phyloP scores from a whole-genome alignment of 2,329 filamentous ascomycete genomes.

The Xylariales sp. region DNA sequence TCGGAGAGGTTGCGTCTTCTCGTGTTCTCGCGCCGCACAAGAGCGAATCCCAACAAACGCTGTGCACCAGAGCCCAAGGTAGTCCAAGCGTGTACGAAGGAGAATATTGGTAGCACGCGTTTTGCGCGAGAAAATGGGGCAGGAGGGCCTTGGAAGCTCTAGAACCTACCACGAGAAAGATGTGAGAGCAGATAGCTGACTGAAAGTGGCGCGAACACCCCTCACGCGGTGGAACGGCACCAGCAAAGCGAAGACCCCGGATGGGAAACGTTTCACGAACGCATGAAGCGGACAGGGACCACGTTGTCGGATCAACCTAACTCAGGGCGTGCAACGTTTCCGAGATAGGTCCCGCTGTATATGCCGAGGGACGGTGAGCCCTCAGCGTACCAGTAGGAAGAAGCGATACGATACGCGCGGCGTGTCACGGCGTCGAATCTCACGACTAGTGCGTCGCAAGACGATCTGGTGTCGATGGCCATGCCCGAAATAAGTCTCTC shows the following conservation, averaged over 20 bases:
- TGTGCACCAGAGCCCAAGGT: constrained; percentile 19
- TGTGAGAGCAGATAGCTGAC: not conserved
- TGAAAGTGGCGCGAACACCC: constrained; percentile 35
- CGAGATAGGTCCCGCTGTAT: constrained; percentile 26
- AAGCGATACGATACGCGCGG: constrained; percentile 21
- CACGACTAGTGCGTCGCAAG: constrained; percentile 11
- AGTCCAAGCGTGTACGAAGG: constrained; percentile 9
- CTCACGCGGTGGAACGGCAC: constrained; percentile 35
- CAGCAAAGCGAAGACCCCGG: constrained; percentile 23
- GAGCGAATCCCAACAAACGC: constrained; percentile 21
- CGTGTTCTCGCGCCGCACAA: constrained; percentile 29
- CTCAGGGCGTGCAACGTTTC: constrained; percentile 35
- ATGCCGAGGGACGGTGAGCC: constrained; percentile 10
- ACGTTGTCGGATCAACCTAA: constrained; percentile 36
- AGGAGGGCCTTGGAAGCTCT: not conserved
- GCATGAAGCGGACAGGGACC: constrained; percentile 35
- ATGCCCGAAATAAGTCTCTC: constrained; percentile 15
- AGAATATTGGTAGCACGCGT: constrained; percentile 27
- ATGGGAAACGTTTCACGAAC: constrained; percentile 34
- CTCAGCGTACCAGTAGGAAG: constrained; percentile 13
- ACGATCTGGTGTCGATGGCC: not conserved
- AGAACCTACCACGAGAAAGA: not conserved
- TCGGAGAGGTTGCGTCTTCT: not conserved
- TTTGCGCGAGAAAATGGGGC: constrained; percentile 5
- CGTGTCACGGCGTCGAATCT: constrained; percentile 16